These are phyloP conservation scores for Talaromyces adpressus DNA, from an alignment of 495 filamentous ascomycete genomes.

Conservation along the genomic window DNA sequence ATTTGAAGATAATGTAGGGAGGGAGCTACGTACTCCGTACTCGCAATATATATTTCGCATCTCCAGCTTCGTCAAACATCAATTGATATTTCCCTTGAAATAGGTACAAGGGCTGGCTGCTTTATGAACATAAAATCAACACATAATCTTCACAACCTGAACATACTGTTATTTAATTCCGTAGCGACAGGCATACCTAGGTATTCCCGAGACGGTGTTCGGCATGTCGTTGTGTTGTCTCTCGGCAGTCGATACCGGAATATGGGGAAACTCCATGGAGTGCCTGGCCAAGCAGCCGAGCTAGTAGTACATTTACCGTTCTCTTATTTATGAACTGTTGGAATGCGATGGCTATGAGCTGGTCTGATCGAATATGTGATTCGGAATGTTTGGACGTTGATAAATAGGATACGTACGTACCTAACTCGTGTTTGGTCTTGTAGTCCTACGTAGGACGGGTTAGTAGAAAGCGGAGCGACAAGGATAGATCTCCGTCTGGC, in stretches of 20 bases:
- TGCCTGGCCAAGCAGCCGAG: neutral
- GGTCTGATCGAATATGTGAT: neutral
- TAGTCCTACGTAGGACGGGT: too few relatives aligned
- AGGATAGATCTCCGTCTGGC: neutral
- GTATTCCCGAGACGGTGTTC: neutral
- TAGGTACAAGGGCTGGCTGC: too few relatives aligned
- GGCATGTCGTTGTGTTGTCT: neutral
- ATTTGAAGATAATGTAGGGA: too few relatives aligned
- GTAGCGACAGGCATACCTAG: too few relatives aligned
- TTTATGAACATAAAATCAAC: too few relatives aligned
- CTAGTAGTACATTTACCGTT: neutral
- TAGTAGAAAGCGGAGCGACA: neutral
- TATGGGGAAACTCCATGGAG: neutral
- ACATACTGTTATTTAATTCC: too few relatives aligned
- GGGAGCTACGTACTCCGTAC: too few relatives aligned
- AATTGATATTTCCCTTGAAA: too few relatives aligned
- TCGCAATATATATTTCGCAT: too few relatives aligned
- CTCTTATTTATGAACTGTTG: neutral
- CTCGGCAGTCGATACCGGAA: neutral
- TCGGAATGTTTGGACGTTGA: neutral
- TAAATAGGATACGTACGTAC: neutral
- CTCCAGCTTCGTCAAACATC: too few relatives aligned
- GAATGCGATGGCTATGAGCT: neutral
- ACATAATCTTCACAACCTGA: too few relatives aligned
- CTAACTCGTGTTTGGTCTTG: neutral